Percentiles rank a stretch among this genome's conserved stretches.
phyloP scores from a whole-genome alignment of 768 basidiomycete species.

The Auriscalpium orientale region DNA sequence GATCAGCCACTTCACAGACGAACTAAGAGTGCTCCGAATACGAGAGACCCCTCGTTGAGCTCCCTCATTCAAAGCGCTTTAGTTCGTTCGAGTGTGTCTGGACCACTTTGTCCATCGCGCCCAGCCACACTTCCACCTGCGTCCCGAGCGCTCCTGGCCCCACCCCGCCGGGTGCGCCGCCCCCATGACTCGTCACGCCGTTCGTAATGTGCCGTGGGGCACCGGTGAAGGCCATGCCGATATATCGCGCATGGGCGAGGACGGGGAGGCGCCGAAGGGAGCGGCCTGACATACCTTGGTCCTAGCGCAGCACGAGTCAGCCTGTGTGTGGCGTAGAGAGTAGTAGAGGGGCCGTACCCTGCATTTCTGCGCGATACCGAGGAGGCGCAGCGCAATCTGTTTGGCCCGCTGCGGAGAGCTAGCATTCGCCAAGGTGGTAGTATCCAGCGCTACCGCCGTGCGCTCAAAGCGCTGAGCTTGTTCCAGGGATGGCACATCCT shows the following conservation, averaged over 20 bases:
- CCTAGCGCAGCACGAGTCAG: constrained; percentile 27
- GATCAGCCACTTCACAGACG: background rate
- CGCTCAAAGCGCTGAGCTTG: constrained; percentile 52
- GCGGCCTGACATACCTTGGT: constrained; percentile 85
- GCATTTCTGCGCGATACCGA: constrained; percentile 69
- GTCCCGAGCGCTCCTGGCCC: constrained; percentile 23
- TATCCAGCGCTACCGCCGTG: constrained; percentile 10
- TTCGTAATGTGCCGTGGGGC: background rate
- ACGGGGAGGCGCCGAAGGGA: constrained; percentile 91
- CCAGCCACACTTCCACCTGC: constrained; percentile 66
- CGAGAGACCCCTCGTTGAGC: no score
- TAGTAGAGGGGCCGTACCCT: constrained; percentile 41
- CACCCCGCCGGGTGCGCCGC: background rate
- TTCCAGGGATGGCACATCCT: constrained; percentile 58
- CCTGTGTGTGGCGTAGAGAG: background rate
- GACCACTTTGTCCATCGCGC: constrained; percentile 78
- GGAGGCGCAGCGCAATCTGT: constrained; percentile 48
- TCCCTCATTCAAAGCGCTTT: constrained; percentile 31
- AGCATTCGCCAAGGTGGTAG: constrained; percentile 26
- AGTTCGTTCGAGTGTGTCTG: constrained; percentile 46
- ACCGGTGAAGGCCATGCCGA: constrained; percentile 32
- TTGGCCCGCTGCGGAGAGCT: constrained; percentile 39
- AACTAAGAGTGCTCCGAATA: background rate
- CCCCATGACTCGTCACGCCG: background rate
- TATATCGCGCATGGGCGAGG: constrained; percentile 79